Percentiles rank a stretch among this genome's conserved stretches.
phyloP scores from a whole-genome alignment of 768 basidiomycete genomes.

The Tulasnella sp. region DNA sequence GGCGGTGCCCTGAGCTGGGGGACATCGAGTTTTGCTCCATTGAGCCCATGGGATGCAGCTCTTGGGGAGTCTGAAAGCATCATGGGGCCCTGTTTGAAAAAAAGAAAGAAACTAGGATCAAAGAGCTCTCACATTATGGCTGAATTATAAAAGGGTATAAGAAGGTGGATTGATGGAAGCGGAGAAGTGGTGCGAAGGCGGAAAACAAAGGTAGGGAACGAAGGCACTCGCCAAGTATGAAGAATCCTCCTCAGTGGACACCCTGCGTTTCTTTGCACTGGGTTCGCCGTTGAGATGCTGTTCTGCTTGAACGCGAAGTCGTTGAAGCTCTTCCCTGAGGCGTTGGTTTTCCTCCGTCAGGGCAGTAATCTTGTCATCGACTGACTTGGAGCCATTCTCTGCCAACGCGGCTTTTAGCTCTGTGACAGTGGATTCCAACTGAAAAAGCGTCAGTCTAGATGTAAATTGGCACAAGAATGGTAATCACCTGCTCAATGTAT shows the following conservation, averaged over 20 bases:
- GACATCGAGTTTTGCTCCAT: neutral
- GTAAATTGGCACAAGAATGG: conserved; percentile 1
- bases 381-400: conserved; percentile 14
- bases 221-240: conserved; percentile 79
- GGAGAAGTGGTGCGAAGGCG: neutral
- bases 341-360: conserved; percentile 68
- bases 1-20: neutral
- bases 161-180: neutral
- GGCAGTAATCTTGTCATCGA: conserved; percentile 28
- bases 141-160: neutral
- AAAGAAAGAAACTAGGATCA: conserved; percentile 18
- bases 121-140: conserved; percentile 12
- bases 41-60: neutral
- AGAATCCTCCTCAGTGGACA: no score
- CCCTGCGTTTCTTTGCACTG: conserved; percentile 9
- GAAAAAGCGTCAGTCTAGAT: conserved; percentile 13
- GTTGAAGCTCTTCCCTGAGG: conserved; percentile 47
- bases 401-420: conserved; percentile 61
- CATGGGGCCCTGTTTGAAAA: conserved; percentile 1
- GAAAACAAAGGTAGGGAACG: conserved; percentile 25
- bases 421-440: conserved; percentile 43
- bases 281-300: conserved; percentile 40
- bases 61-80: neutral
- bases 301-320: conserved; percentile 60
- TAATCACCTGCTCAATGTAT: conserved; percentile 70